Evolutionary conservation across 306 rosid genomes (phyloP), one percentile per base, ranked within the genome.

Genomic region (Quercus robur): DNA sequence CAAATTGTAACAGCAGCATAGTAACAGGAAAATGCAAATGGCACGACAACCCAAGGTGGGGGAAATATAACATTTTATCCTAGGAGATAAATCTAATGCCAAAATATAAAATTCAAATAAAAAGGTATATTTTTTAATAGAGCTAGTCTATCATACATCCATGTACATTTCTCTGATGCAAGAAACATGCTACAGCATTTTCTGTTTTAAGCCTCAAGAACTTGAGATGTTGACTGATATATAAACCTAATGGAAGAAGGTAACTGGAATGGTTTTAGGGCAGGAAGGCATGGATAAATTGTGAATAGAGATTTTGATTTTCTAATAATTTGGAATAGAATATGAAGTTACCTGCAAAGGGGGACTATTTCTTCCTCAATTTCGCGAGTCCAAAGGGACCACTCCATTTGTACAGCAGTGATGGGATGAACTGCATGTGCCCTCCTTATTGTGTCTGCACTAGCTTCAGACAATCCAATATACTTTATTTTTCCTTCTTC

Each of bases 401-500:
- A 93, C 78, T 93, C 94, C 85, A 91, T 78, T 82, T 93, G 92
- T 57, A 93, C 33, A 26, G 97, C 97, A 44, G 93, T 85, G 69
- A 91, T 86, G 46, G 94, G 94, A 88, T 93, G 97, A 88, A 93
- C 91, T 3, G 91, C 82, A 79, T 91, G 92, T 6, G 98, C 98
- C 81, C 98, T 78, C 80, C 88, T 86, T 62, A 91, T 88, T 17
- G 94, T 90, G 20, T 90, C 93, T 2, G 86, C 30, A 62, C 90
- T 87, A 2, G 98, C 93, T 82, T 90, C 98, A 17, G 92, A 93
- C 59, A 90, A 71, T 55, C 97, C 97, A n/a, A 90, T 81, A 66
- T 87, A 87, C 84, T 77, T 93, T 6, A 91, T 76, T 70, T 91
- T 88, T 19, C 97, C 93, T 73, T 91, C 94, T 84, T 86, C 80